Conservation (phyloP, 1,139 yeast species). For the Taiozyma sp. region DNA sequence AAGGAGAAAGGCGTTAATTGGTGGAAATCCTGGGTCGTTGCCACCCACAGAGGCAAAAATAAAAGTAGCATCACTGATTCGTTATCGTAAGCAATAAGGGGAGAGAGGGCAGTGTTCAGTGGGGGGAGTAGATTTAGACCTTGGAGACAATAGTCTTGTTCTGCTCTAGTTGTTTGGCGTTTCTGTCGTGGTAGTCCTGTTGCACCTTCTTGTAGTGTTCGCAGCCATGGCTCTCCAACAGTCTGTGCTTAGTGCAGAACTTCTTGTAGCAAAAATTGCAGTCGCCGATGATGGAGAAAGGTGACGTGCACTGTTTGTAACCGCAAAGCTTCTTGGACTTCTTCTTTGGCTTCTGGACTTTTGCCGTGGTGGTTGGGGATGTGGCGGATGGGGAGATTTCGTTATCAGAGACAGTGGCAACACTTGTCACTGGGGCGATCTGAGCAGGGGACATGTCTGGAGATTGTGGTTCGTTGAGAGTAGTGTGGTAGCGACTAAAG, state of each 20-base stretch:
- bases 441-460: background rate
- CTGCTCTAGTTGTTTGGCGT: conserved; percentile 23
- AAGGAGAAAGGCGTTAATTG: background rate
- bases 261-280: conserved; percentile 24
- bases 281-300: conserved; percentile 25
- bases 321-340: conserved; percentile 25
- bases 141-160: conserved; percentile 23
- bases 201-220: conserved; percentile 25
- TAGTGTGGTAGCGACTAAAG: background rate
- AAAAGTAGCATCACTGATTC: background rate
- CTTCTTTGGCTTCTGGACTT: conserved; percentile 19
- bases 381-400: background rate
- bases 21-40: background rate
- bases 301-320: conserved; percentile 19
- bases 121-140: conserved; percentile 11
- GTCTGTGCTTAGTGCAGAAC: conserved; percentile 23
- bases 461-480: background rate
- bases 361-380: background rate
- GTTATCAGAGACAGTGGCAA: background rate
- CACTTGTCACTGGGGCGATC: background rate
- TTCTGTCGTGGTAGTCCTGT: conserved; percentile 23
- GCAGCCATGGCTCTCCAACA: conserved; percentile 24
- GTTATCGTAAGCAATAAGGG: background rate
- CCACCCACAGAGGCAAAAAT: background rate
- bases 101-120: background rate